A percentile compares a stretch with the other conserved stretches of the same genome.
These are phyloP conservation scores for Phytopythium oedochilum DNA, from an alignment of 352 stramenopile species.

Conservation along the genomic window DNA sequence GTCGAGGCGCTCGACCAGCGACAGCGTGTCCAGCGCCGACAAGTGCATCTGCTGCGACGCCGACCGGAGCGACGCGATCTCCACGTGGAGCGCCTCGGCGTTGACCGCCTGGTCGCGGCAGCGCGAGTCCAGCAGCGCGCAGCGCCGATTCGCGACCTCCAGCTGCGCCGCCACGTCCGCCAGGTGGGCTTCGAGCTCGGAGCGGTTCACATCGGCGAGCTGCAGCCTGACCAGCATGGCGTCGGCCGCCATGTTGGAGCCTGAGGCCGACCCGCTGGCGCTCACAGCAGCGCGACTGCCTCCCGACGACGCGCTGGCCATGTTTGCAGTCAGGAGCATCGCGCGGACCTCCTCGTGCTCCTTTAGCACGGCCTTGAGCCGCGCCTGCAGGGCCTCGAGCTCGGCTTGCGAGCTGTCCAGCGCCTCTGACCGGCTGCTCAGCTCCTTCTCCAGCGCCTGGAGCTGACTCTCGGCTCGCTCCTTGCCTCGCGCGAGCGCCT, in stretches of 20 bases:
- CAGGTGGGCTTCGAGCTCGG: conserved; percentile 46
- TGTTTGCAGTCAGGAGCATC: conserved; percentile 22
- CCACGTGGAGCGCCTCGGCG: conserved; percentile 45
- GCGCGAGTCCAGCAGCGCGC: conserved; percentile 29
- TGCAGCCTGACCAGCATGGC: conserved; percentile 63
- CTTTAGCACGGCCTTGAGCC: conserved; percentile 26
- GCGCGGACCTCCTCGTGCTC: conserved; percentile 36
- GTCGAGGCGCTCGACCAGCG: conserved; percentile 42
- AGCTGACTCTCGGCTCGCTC: conserved; percentile 26
- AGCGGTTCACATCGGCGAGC: conserved; percentile 46
- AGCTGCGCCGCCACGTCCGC: conserved; percentile 43
- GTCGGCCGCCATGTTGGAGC: conserved; percentile 15
- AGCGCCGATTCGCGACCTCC: conserved; percentile 34
- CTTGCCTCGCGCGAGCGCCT: conserved; percentile 16
- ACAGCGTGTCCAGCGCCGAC: conserved; percentile 45
- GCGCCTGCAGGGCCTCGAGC: conserved; percentile 21
- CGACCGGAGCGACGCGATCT: conserved; percentile 44
- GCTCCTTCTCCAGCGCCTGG: conserved; percentile 26
- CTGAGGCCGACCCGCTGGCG: not conserved
- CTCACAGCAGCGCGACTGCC: conserved; percentile 3
- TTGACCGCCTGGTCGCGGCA: conserved; percentile 46
- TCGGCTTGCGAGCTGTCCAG: conserved; percentile 13
- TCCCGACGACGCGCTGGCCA: conserved; percentile 12
- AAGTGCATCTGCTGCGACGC: conserved; percentile 44
- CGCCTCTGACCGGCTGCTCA: conserved; percentile 20